phyloP scores from a whole-genome alignment of 192 early-diverging fungal genomes.

The Rhizoclosmatium sp. region DNA sequence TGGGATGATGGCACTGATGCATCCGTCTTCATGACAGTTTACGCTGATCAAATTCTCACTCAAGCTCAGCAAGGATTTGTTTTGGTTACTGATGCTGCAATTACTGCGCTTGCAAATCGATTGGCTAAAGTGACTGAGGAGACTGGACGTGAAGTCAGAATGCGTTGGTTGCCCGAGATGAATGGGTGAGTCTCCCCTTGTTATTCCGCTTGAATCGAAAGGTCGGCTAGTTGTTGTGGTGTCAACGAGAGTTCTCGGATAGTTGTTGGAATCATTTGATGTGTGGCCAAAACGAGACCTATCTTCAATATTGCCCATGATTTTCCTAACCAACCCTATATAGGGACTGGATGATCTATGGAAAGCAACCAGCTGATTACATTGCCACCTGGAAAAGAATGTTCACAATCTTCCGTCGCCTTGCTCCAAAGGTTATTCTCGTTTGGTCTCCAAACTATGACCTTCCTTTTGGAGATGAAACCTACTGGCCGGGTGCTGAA shows the following conservation, averaged over 20 bases:
- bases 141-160: constrained; percentile 12
- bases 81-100: constrained; percentile 16
- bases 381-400: constrained; percentile 24
- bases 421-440: constrained; percentile 1
- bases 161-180: constrained; percentile 36
- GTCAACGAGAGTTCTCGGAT: too few relatives aligned
- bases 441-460: constrained; percentile 35
- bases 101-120: constrained; percentile 6
- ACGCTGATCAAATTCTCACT: background rate
- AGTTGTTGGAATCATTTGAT: too few relatives aligned
- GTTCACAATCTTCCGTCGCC: constrained; percentile 18
- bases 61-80: constrained; percentile 10
- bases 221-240: too few relatives aligned
- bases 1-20: constrained; percentile 26
- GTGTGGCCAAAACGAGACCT: background rate
- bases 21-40: constrained; percentile 24
- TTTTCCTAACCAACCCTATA: background rate
- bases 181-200: constrained; percentile 3
- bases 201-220: too few relatives aligned
- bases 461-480: constrained; percentile 3
- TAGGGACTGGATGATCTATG: constrained; percentile 27
- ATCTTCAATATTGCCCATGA: too few relatives aligned
- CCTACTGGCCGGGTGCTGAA: constrained; percentile 17
- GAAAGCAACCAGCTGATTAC: background rate
- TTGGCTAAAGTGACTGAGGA: background rate